Conservation (phyloP, 371 early-diverging fungal genomes). For the Basidiobolus meristosporus region DNA sequence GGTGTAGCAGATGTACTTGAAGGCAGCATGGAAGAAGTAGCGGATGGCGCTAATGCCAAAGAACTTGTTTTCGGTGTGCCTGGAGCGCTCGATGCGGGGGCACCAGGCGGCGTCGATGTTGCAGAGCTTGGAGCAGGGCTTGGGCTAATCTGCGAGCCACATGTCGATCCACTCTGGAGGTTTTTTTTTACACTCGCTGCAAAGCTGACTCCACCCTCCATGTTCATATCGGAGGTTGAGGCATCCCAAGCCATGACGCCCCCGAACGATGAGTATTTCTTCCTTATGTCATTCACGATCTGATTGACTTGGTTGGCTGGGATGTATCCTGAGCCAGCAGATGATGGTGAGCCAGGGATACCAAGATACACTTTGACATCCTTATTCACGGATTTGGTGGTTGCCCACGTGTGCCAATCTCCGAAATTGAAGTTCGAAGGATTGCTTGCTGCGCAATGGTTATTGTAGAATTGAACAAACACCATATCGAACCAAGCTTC, state of each 20-base stretch:
- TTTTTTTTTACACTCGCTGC: neutral
- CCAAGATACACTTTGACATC: constrained; percentile 34
- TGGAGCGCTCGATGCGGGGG: no score
- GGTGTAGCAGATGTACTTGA: no score
- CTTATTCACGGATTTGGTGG: constrained; percentile 24
- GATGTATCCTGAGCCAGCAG: constrained; percentile 29
- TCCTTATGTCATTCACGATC: constrained; percentile 12
- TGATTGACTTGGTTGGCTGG: constrained; percentile 12
- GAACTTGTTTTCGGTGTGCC: no score
- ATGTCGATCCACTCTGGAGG: no score
- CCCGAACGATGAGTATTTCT: constrained; percentile 22
- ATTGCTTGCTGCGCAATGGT: constrained; percentile 28
- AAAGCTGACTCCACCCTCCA: neutral
- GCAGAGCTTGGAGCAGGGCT: no score
- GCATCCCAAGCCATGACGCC: constrained; percentile 56
- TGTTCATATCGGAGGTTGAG: neutral
- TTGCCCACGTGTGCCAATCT: constrained; percentile 33
- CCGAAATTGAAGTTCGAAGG: constrained; percentile 32
- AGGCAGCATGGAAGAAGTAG: no score
- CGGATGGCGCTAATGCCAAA: no score
- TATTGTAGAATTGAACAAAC: constrained; percentile 59
- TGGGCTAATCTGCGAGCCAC: neutral
- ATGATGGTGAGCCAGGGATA: constrained; percentile 31
- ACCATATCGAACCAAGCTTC: constrained; percentile 15
- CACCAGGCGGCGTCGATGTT: no score